phyloP scores from a whole-genome alignment of 345 rosid species.

The Euphorbia peplus region DNA sequence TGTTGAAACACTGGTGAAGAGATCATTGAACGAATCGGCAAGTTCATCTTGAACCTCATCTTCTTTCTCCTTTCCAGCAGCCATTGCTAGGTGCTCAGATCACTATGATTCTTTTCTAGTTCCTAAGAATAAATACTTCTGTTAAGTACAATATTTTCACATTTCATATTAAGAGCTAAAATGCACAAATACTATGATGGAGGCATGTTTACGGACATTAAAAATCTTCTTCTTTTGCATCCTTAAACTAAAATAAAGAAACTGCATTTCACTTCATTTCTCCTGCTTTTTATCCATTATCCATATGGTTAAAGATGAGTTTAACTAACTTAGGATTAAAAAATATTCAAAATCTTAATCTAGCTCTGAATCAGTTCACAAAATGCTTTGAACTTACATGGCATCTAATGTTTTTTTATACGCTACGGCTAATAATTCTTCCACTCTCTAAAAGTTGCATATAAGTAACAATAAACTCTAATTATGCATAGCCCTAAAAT shows the following conservation, averaged over 20 bases:
- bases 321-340: no score
- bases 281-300: neutral
- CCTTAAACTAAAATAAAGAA: neutral
- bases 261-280: neutral
- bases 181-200: neutral
- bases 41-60: conserved; percentile 47
- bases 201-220: neutral
- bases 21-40: conserved; percentile 59
- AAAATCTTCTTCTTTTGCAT: neutral
- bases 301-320: no score
- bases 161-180: neutral
- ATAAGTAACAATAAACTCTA: neutral
- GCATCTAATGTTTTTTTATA: neutral
- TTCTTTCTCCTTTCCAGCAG: conserved; percentile 14
- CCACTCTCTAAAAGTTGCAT: conserved; percentile 1
- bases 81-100: conserved; percentile 6
- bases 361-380: neutral
- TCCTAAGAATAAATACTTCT: neutral
- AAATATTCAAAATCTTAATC: neutral
- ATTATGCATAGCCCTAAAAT: neutral
- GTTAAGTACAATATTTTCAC: neutral
- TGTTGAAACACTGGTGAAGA: conserved; percentile 58
- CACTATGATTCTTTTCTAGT: neutral
- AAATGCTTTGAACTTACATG: neutral
- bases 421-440: neutral